These are phyloP conservation scores for Aspergillus carbonarius DNA, from an alignment of 2,329 filamentous ascomycete species.

Conservation along the genomic window DNA sequence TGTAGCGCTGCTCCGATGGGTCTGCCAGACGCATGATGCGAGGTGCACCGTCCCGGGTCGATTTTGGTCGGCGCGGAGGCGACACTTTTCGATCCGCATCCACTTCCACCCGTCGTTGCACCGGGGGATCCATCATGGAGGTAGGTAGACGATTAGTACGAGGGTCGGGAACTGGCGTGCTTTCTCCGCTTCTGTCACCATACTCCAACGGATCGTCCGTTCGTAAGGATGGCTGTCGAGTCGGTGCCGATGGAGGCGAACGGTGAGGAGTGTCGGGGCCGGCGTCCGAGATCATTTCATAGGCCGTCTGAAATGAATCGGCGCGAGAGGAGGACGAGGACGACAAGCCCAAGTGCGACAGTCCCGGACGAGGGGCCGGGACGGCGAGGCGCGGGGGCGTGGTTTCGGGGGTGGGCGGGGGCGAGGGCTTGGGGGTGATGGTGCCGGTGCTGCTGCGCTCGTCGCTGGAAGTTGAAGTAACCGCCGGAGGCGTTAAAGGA, in stretches of 20 bases:
- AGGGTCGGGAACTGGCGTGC: neutral
- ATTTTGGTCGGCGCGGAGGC: constrained; percentile 6
- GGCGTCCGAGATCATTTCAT: constrained; percentile 63
- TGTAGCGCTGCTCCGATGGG: constrained; percentile 1
- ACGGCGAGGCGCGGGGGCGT: constrained; percentile 61
- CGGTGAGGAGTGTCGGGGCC: constrained; percentile 46
- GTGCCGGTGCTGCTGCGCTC: constrained; percentile 16
- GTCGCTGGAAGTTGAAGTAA: constrained; percentile 28
- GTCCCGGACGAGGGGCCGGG: constrained; percentile 33
- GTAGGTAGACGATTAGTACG: constrained; percentile 1
- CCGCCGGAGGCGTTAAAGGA: constrained; percentile 40
- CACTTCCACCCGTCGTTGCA: constrained; percentile 25
- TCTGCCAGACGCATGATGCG: constrained; percentile 1
- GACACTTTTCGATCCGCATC: neutral
- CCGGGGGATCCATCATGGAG: neutral
- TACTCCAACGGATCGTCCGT: constrained; percentile 24
- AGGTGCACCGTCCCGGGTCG: constrained; percentile 3
- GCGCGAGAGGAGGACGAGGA: constrained; percentile 59
- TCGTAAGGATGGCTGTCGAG: constrained; percentile 19
- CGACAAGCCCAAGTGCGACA: constrained; percentile 55
- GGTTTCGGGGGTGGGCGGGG: constrained; percentile 72
- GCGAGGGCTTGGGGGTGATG: constrained; percentile 60
- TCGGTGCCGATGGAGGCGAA: constrained; percentile 21
- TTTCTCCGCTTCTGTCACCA: constrained; percentile 5
- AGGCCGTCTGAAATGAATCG: constrained; percentile 71